Conservation (phyloP, 805 yeast species). For the Kluyveromyces aestuarii region DNA sequence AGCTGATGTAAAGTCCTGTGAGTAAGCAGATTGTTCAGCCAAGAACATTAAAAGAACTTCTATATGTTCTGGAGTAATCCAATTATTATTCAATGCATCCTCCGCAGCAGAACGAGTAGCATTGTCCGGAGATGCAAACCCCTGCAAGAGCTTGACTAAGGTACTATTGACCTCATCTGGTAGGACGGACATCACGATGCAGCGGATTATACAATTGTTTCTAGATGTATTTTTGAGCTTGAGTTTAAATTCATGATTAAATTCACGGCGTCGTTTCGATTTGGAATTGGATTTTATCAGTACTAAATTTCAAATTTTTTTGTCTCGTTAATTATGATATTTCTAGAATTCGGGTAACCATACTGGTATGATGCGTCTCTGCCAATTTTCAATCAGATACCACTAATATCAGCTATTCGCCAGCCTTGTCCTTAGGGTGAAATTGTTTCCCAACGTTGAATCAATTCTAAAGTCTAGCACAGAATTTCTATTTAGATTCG, state of each 20-base stretch:
- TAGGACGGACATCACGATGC: constrained; percentile 32
- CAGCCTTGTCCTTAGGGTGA: too few species aligned
- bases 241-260: neutral
- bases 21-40: constrained; percentile 66
- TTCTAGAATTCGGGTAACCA: neutral
- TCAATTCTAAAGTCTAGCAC: too few species aligned
- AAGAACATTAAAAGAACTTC: constrained; percentile 66
- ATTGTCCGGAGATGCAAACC: constrained; percentile 75
- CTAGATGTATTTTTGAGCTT: too few species aligned
- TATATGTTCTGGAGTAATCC: constrained; percentile 63
- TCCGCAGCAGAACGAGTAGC: constrained; percentile 71
- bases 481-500: too few species aligned
- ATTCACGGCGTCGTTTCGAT: neutral
- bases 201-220: neutral
- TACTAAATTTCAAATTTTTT: neutral
- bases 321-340: neutral
- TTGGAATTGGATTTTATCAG: neutral
- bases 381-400: too few species aligned
- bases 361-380: too few species aligned
- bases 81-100: constrained; percentile 55
- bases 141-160: constrained; percentile 48
- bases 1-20: constrained; percentile 48
- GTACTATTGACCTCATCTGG: constrained; percentile 53
- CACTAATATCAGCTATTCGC: too few species aligned
- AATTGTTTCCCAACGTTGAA: too few species aligned